Conservation (phyloP, 2,329 filamentous ascomycete genomes). For the Fusarium equiseti region DNA sequence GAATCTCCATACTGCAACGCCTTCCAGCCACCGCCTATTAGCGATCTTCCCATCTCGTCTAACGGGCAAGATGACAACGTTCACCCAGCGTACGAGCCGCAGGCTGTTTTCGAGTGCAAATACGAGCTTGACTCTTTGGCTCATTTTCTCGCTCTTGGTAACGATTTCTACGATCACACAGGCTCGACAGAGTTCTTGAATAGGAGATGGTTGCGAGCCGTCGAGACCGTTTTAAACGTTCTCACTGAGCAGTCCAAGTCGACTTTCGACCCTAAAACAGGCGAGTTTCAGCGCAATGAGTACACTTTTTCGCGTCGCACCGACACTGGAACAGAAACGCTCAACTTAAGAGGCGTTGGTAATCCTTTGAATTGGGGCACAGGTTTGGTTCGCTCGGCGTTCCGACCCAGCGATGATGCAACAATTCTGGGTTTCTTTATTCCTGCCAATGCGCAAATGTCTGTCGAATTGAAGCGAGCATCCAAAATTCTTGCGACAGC, state of each 20-base stretch:
- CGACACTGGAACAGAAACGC: conserved; percentile 87
- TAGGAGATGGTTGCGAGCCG: conserved; percentile 79
- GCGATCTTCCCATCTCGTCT: conserved; percentile 75
- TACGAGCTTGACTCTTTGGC: conserved; percentile 97
- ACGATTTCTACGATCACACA: conserved; percentile 87
- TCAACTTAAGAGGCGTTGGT: conserved; percentile 84
- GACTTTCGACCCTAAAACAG: conserved; percentile 80
- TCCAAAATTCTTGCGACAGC: conserved; percentile 74
- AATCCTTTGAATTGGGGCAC: conserved; percentile 90
- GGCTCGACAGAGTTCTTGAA: conserved; percentile 83
- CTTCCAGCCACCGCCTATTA: conserved; percentile 92
- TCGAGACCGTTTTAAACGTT: conserved; percentile 79
- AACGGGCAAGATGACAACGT: conserved; percentile 89
- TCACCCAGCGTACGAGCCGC: conserved; percentile 86
- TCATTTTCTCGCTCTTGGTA: conserved; percentile 86
- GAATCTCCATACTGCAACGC: conserved; percentile 97
- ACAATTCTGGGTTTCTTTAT: conserved; percentile 96
- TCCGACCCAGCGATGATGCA: conserved; percentile 94
- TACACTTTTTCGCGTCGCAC: conserved; percentile 92
- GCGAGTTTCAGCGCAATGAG: conserved; percentile 74
- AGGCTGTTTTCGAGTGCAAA: conserved; percentile 95
- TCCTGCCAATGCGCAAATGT: conserved; percentile 96
- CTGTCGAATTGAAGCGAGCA: conserved; percentile 84
- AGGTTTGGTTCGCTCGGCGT: conserved; percentile 88
- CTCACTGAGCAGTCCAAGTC: conserved; percentile 82